Conservation (phyloP, 257 asterid genomes). For the Perilla frutescens region DNA sequence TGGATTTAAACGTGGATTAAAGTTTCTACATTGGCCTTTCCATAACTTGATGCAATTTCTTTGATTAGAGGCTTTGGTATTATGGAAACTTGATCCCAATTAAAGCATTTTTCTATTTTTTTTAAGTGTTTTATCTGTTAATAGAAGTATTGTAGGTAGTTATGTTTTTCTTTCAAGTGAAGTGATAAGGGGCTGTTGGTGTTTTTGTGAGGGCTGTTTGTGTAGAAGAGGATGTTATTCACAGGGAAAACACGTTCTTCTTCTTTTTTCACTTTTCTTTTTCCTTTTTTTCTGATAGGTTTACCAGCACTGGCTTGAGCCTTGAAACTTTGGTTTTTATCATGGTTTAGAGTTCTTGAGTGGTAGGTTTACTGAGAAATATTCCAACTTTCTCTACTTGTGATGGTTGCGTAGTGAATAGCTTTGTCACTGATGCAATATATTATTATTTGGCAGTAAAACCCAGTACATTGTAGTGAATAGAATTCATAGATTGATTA, state of each 20-base stretch:
- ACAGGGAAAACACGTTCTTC: not conserved
- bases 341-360: not conserved
- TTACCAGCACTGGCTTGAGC: conserved; percentile 3
- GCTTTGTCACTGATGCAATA: not conserved
- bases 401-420: conserved; percentile 11
- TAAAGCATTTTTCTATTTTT: conserved; percentile 6
- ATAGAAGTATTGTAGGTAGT: not conserved
- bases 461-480: not conserved
- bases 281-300: not conserved
- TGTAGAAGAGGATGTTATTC: not conserved
- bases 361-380: conserved; percentile 11
- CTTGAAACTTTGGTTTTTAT: not conserved
- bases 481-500: conserved; percentile 1
- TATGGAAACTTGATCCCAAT: not conserved
- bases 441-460: not conserved
- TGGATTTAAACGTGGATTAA: conserved; percentile 11
- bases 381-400: conserved; percentile 11
- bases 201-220: conserved; percentile 10
- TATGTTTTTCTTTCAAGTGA: not conserved
- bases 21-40: conserved; percentile 27
- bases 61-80: not conserved
- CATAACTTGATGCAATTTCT: conserved; percentile 8
- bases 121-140: not conserved
- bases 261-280: not conserved
- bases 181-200: conserved; percentile 18